Evolutionary conservation across 768 basidiomycete species (phyloP).

Genomic region (Tubosaeta sp.): DNA sequence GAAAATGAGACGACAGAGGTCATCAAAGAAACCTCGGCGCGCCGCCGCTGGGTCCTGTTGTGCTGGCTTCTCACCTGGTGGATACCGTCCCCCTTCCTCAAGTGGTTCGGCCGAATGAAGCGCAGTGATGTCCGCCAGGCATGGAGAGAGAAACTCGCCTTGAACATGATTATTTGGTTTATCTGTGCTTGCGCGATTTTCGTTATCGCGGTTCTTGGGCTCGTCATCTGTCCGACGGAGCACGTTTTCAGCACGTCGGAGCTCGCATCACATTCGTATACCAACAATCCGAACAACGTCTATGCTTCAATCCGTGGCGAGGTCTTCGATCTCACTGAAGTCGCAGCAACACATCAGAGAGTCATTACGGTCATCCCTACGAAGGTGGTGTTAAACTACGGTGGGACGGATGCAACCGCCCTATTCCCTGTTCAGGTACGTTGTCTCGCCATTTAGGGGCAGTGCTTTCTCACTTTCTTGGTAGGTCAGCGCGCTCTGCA

Average conservation of each 20-base stretch:
- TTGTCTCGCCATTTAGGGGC: not conserved
- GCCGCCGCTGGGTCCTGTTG: conserved; percentile 82
- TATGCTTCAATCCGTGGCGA: conserved; percentile 87
- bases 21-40: conserved; percentile 73
- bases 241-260: conserved; percentile 84
- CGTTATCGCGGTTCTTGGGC: conserved; percentile 84
- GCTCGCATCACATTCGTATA: conserved; percentile 64
- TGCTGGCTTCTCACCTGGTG: conserved; percentile 92
- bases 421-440: conserved; percentile 93
- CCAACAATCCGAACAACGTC: conserved; percentile 66
- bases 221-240: conserved; percentile 90
- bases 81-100: conserved; percentile 71
- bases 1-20: conserved; percentile 89
- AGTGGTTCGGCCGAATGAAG: conserved; percentile 85
- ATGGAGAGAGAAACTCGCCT: conserved; percentile 94
- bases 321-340: conserved; percentile 78
- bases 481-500: conserved; percentile 89
- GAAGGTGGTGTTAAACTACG: conserved; percentile 79
- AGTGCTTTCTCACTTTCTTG: not conserved
- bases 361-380: conserved; percentile 67
- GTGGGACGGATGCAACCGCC: conserved; percentile 65
- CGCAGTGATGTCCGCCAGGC: conserved; percentile 90
- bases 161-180: conserved; percentile 96
- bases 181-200: conserved; percentile 85
- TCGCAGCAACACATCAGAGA: conserved; percentile 64